Base-by-base conservation (phyloP, 495 filamentous ascomycete genomes). In the Penicillium alfredii region DNA sequence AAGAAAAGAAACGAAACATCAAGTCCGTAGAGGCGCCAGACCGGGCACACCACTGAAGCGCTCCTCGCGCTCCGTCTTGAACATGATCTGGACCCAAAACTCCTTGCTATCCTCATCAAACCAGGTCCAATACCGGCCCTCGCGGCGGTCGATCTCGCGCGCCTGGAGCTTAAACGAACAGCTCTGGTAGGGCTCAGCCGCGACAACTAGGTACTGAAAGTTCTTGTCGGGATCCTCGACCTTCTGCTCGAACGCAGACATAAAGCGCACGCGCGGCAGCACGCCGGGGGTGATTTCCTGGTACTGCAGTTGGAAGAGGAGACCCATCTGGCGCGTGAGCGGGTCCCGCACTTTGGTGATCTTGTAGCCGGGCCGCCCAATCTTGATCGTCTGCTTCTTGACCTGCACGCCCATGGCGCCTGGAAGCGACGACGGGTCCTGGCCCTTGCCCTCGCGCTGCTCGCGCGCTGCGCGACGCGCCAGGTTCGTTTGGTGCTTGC, bases 401-500 rank as follows among this genome's bases (percentile, higher is more conserved):
- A 93, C 81, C 43, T 88, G 84, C 42, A 88, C 84, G 24, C 88
- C 87, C 44, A 83, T 75, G 1, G 84, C 82, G 2, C 87, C 87
- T 2, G 86, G 56, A 23, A 68, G 49, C 22, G 60, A 81, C 25
- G 80, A 73, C 0, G 80, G 78, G 54, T 92, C 87, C 36, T 87
- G 68, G 25, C 81, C 80, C 32, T 76, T 78, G 9, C 73, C 93
- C 47, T 97, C 88, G 56, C 88, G 86, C 58, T 89, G 84, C 62
- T 99, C 92, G 37, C 86, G 78, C 7, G 92, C 93, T 5, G 93
- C 93, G 47, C 92, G 84, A 0, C 92, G 82, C 11, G 92, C 93
- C n/a, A 99, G 83, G 63, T 99, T 99, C 30, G 92, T 96, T 65
- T 97, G 93, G 58, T 99, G 92, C 72, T 99, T 99, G 49, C 90